These are phyloP conservation scores for Pestalotiopsis sp. DNA, from an alignment of 2,329 filamentous ascomycete genomes.

Conservation along the genomic window DNA sequence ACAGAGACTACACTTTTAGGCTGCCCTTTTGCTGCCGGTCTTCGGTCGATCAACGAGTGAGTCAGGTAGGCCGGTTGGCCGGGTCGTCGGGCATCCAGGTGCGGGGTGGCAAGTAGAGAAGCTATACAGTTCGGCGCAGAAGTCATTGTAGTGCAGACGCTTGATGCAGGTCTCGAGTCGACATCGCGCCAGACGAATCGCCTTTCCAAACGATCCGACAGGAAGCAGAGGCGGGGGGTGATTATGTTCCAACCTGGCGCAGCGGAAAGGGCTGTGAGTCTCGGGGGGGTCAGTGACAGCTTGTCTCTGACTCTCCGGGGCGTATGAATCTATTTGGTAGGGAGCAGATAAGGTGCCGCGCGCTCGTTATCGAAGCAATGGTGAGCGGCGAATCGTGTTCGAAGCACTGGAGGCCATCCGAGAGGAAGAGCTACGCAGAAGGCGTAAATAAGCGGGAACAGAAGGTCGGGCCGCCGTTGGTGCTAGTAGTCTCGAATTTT, in stretches of 20 bases:
- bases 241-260: neutral
- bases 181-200: neutral
- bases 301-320: neutral
- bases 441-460: neutral
- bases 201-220: neutral
- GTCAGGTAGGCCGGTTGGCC: neutral
- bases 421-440: neutral
- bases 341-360: neutral
- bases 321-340: neutral
- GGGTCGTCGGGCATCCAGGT: neutral
- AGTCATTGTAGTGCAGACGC: neutral
- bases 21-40: neutral
- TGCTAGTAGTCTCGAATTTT: neutral
- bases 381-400: neutral
- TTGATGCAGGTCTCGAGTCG: neutral
- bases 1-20: neutral
- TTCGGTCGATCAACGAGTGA: neutral
- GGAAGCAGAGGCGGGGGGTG: neutral
- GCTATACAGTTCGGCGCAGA: neutral
- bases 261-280: neutral
- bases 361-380: neutral
- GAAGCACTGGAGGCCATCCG: neutral
- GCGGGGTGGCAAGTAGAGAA: neutral
- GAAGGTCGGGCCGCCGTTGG: neutral
- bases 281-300: neutral